Base-by-base conservation (phyloP, 1,139 yeast genomes). In the Taphrina confusa region DNA sequence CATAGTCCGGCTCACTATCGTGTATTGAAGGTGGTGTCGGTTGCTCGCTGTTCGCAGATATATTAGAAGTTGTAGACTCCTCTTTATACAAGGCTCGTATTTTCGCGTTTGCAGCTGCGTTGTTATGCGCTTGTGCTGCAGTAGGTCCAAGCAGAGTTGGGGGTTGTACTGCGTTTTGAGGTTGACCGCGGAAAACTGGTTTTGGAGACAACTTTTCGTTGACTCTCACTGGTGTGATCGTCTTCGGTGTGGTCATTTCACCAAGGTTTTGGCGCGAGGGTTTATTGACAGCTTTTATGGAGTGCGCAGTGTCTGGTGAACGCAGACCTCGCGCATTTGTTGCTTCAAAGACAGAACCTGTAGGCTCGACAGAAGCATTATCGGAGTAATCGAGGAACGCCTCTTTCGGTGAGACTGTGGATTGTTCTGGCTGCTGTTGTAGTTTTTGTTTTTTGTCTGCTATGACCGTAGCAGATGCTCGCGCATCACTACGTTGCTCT, bases 371-470 rank as follows among this genome's bases (percentile, higher is more conserved):
- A 14, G 20, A 20, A 20, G 45, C 57, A 22, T 30, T 49, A 14
- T 60, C 64, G 23, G 59, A 18, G 18, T 45, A 62, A 23, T 64
- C 66, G 12, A 64, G 58, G 14, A 64, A 31, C 8, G 66, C 65
- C 39, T 64, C 66, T 28, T 63, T 62, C 4, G 66, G 66, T 11
- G 66, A 64, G 9, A 64, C 64, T 1, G 66, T 64, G 11, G 61
- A 61, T 2, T 58, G 51, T 6, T 44, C 61, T 4, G 64, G 56
- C 23, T 46, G 54, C 30, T 46, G 52, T 9, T 46, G 36, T n/a
- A 56, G 23, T 34, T 46, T 47, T 34, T 57, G 57, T 31, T 40
- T 42, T 23, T 44, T 36, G 34, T 46, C 51, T 14, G 47, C 62
- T 8, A 54, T 46, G 27, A 54, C 34, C n/a, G 62, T 20, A 2